Evolutionary conservation across 2,329 filamentous ascomycete genomes (phyloP).

Genomic region (Capronia epimyces): DNA sequence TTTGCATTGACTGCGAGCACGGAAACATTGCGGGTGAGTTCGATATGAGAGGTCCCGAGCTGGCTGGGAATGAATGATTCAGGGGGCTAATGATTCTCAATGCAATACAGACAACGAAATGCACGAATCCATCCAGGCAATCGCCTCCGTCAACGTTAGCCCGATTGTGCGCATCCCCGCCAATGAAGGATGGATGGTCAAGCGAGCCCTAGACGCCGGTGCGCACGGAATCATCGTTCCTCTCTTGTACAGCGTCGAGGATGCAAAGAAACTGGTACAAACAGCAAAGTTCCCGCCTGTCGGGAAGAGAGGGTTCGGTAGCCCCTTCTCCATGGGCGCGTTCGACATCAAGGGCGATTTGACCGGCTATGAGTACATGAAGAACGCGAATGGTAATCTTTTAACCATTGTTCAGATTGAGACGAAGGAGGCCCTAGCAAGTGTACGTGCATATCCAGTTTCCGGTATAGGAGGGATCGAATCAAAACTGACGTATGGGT

Average conservation of each 20-base stretch:
- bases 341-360: slow-evolving; percentile 38
- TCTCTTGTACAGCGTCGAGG: slow-evolving; percentile 49
- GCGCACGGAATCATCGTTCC: slow-evolving; percentile 56
- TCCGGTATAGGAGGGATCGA: background rate
- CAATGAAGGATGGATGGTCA: slow-evolving; percentile 59
- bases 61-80: background rate
- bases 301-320: slow-evolving; percentile 53
- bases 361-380: slow-evolving; percentile 45
- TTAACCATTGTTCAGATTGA: slow-evolving; percentile 47
- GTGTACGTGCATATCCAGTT: slow-evolving; percentile 27
- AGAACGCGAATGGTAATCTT: slow-evolving; percentile 51
- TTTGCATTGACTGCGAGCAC: slow-evolving; percentile 52
- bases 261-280: slow-evolving; percentile 48
- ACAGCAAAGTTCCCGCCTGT: slow-evolving; percentile 53
- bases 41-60: background rate
- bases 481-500: slow-evolving; percentile 6
- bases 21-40: slow-evolving; percentile 50
- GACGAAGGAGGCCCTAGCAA: slow-evolving; percentile 38
- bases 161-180: slow-evolving; percentile 48
- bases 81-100: background rate
- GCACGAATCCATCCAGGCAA: slow-evolving; percentile 51
- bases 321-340: slow-evolving; percentile 48
- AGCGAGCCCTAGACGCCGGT: slow-evolving; percentile 55
- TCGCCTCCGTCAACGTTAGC: slow-evolving; percentile 40
- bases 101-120: slow-evolving; percentile 37